phyloP scores from a whole-genome alignment of 495 filamentous ascomycete genomes.

The Xylaria telfairii region DNA sequence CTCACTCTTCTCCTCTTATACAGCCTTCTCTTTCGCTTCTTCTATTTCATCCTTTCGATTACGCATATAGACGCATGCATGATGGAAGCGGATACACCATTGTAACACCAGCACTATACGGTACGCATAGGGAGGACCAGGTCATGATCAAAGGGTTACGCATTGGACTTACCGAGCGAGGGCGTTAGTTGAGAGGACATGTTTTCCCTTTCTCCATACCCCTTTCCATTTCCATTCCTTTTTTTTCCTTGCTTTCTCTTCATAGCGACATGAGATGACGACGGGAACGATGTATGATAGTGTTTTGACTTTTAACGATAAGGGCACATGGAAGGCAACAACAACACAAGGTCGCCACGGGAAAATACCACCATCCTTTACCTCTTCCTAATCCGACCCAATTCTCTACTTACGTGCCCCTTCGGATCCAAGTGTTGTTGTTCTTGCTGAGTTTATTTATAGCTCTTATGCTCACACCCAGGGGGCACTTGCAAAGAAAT shows the following conservation, averaged over 20 bases:
- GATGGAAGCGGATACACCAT: conserved; percentile 16
- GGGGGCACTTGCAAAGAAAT: background rate
- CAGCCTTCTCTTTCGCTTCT: conserved; percentile 10
- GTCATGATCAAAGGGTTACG: conserved; percentile 16
- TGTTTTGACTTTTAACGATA: conserved; percentile 9
- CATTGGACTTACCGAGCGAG: conserved; percentile 13
- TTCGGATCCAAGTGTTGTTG: background rate
- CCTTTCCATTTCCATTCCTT: conserved; percentile 8
- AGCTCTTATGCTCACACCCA: conserved; percentile 1
- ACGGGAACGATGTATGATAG: conserved; percentile 27
- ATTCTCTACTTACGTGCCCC: background rate
- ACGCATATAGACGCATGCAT: conserved; percentile 28
- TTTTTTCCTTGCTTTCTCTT: conserved; percentile 11
- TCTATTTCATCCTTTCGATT: conserved; percentile 7
- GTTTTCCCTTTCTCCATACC: conserved; percentile 19
- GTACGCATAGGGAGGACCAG: background rate
- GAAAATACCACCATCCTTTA: conserved; percentile 15
- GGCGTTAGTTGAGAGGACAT: conserved; percentile 20
- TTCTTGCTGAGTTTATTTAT: conserved; percentile 10
- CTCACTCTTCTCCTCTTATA: background rate
- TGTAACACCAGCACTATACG: conserved; percentile 23
- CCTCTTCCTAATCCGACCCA: background rate
- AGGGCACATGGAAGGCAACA: background rate
- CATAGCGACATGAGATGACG: conserved; percentile 21
- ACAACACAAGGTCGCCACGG: conserved; percentile 2